A percentile compares a stretch with the other conserved stretches of the same genome.
These are phyloP conservation scores for Nymphaea thermarum DNA, from an alignment of 164 flowering plant species.

Conservation along the genomic window DNA sequence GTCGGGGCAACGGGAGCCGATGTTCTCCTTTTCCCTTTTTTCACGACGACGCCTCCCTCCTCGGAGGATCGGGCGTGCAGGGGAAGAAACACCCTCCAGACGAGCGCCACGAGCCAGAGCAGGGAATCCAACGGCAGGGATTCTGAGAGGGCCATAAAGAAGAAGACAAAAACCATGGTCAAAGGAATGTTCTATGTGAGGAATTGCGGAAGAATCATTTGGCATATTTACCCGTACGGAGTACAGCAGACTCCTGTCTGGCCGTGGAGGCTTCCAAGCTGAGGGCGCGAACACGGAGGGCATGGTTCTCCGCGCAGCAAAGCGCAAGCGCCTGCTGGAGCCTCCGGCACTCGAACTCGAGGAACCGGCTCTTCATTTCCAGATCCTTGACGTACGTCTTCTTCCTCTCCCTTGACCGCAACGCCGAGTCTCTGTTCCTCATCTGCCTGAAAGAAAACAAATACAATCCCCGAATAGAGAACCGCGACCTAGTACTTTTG, in stretches of 20 bases:
- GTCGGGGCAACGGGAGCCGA: neutral
- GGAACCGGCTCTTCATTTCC: slow-evolving; percentile 70
- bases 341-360: slow-evolving; percentile 75
- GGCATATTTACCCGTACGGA: slow-evolving; percentile 71
- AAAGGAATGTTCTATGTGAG: neutral
- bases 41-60: slow-evolving; percentile 1
- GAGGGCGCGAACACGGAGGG: slow-evolving; percentile 37
- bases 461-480: neutral
- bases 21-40: neutral
- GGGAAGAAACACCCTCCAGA: slow-evolving; percentile 48
- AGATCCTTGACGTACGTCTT: slow-evolving; percentile 68
- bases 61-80: slow-evolving; percentile 15
- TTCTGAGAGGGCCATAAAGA: slow-evolving; percentile 40
- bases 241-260: slow-evolving; percentile 99
- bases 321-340: slow-evolving; percentile 59
- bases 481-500: neutral
- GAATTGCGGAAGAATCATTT: neutral
- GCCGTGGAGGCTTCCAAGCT: slow-evolving; percentile 22
- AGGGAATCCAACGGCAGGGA: slow-evolving; percentile 99
- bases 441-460: slow-evolving; percentile 43
- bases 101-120: slow-evolving; percentile 89
- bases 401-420: slow-evolving; percentile 90
- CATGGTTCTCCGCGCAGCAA: slow-evolving; percentile 63
- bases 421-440: slow-evolving; percentile 87
- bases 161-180: neutral